Evolutionary conservation across 495 filamentous ascomycete genomes (phyloP).

Genomic region (Filosporella fistucella): DNA sequence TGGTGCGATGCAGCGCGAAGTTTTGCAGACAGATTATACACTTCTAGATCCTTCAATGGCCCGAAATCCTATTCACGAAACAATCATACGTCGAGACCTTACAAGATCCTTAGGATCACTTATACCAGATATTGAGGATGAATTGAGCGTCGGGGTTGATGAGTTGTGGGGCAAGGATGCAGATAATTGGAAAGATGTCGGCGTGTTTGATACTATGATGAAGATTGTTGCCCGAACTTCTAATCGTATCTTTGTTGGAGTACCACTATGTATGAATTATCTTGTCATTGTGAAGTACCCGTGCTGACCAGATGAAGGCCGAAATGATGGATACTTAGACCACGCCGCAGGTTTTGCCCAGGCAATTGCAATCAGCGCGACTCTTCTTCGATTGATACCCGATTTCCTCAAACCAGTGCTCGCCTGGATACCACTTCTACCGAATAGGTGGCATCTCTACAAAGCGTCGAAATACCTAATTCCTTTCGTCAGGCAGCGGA

Average conservation of each 20-base stretch:
- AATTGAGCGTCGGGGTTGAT: slow-evolving; percentile 30
- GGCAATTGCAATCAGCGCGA: slow-evolving; percentile 28
- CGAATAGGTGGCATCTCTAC: slow-evolving; percentile 29
- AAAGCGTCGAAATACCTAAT: slow-evolving; percentile 27
- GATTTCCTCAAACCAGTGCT: slow-evolving; percentile 34
- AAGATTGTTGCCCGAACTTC: slow-evolving; percentile 50
- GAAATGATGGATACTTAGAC: slow-evolving; percentile 35
- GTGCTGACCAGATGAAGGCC: slow-evolving; percentile 34
- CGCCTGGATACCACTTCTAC: slow-evolving; percentile 29
- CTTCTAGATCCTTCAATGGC: slow-evolving; percentile 29
- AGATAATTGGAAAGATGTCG: slow-evolving; percentile 30
- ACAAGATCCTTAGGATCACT: slow-evolving; percentile 36
- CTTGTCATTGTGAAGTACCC: neutral
- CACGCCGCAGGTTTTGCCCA: slow-evolving; percentile 36
- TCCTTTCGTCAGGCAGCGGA: slow-evolving; percentile 19
- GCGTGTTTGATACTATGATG: slow-evolving; percentile 32
- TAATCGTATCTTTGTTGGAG: slow-evolving; percentile 53
- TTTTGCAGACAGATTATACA: slow-evolving; percentile 34
- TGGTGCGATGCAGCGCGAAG: slow-evolving; percentile 29
- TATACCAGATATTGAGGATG: slow-evolving; percentile 36
- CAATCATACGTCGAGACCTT: slow-evolving; percentile 30
- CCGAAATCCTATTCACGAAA: slow-evolving; percentile 29
- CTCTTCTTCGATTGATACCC: slow-evolving; percentile 30
- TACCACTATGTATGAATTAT: slow-evolving; percentile 38
- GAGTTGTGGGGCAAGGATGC: slow-evolving; percentile 30